Percentiles rank a stretch among this genome's conserved stretches.
Evolutionary conservation across 192 early-diverging fungal genomes (phyloP).

Genomic region (Rhizophagus clarus): DNA sequence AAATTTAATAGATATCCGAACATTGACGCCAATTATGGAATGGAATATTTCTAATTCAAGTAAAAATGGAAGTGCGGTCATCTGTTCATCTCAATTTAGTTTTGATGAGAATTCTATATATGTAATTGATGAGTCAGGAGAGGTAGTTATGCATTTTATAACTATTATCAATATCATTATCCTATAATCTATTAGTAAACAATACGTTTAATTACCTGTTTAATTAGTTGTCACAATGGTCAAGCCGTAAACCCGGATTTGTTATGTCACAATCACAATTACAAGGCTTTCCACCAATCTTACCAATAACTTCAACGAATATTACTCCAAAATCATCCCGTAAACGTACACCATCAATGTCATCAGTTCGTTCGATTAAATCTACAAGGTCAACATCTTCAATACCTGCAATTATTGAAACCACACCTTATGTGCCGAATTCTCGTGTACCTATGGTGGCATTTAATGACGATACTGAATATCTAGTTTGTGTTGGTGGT

Average conservation of each 20-base stretch:
- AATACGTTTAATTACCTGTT: not conserved
- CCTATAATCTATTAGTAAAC: not conserved
- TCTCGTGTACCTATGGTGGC: slow-evolving; percentile 51
- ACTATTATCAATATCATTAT: not conserved
- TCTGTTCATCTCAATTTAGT: slow-evolving; percentile 58
- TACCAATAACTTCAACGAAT: slow-evolving; percentile 1
- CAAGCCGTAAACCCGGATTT: slow-evolving; percentile 54
- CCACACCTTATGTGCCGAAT: not conserved
- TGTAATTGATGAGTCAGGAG: slow-evolving; percentile 46
- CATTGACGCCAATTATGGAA: slow-evolving; percentile 56
- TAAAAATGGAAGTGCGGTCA: slow-evolving; percentile 15
- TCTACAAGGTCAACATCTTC: slow-evolving; percentile 13
- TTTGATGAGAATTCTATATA: slow-evolving; percentile 66
- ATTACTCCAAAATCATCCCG: slow-evolving; percentile 22
- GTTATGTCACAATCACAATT: slow-evolving; percentile 39
- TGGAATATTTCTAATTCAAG: slow-evolving; percentile 47
- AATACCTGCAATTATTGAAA: not conserved
- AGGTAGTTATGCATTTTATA: slow-evolving; percentile 22
- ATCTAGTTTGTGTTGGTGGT: slow-evolving; percentile 50
- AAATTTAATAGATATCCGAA: slow-evolving; percentile 46
- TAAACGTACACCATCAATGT: slow-evolving; percentile 29
- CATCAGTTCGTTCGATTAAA: slow-evolving; percentile 26
- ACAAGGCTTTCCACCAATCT: slow-evolving; percentile 50
- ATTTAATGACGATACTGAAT: slow-evolving; percentile 58
- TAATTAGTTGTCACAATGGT: slow-evolving; percentile 50